Base-by-base conservation (phyloP, 2,329 filamentous ascomycete species). In the Zymoseptoria tritici region DNA sequence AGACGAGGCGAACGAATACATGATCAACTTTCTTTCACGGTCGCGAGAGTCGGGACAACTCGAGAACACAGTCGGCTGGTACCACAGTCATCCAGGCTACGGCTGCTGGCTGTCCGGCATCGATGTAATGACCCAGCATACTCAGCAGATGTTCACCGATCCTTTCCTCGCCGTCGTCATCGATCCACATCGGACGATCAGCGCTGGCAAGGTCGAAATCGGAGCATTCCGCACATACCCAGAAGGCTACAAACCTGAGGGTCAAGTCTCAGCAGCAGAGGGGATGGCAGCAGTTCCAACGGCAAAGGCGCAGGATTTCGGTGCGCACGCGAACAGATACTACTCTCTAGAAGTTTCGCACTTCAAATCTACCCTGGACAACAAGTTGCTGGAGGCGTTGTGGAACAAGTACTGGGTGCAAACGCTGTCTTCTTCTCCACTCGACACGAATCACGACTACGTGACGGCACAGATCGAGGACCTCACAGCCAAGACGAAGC, bases 391-490 rank as follows among this genome's bases (percentile, higher is more conserved):
- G 4, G 90, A 95, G 70, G 83, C 91, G 56, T 80, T 99, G 29
- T 97, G 94, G 94, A 96, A 97, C 79, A 97, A 97, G 76, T 99
- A 99, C 80, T 96, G 91, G 94, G 92, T 97, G 36, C 90, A 95
- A 71, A 99, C 94, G 5, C 83, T 99, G 20, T 95, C 91, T 31
- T 90, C 96, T 68, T 94, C 86, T 67, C 92, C 93, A 21, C 82
- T 97, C 4, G 87, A 96, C 68, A 91, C 90, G 58, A 97, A 96
- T 71, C 89, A 92, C 64, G 93, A 97, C 68, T 99, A 92, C 72
- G 88, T 87, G 56, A 96, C 88, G 69, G 94, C 92, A 75, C 92
- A 97, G 75, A 94, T 99, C 76, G 80, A 87, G 54, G 94, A 99
- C 74, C 80, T 97, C 51, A 88, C 88, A 49, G 84, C 85, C 65